phyloP scores from a whole-genome alignment of 257 asterid genomes.

The Solanum habrochaites region DNA sequence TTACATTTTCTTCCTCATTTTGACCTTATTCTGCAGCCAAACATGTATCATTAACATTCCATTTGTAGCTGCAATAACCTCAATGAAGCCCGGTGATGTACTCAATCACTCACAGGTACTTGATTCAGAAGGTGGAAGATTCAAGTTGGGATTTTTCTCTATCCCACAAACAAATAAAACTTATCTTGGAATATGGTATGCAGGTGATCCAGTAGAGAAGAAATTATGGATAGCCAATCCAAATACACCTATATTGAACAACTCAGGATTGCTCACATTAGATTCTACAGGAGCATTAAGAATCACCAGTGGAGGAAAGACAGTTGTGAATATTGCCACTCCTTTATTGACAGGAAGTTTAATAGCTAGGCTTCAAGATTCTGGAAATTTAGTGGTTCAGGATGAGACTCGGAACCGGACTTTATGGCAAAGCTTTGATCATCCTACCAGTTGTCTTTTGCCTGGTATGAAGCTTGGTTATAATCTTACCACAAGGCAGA shows the following conservation, averaged over 20 bases:
- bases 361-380: neutral
- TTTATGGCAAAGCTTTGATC: constrained; percentile 30
- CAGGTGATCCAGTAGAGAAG: neutral
- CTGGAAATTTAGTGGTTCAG: neutral
- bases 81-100: neutral
- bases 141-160: neutral
- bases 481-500: constrained; percentile 21
- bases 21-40: neutral
- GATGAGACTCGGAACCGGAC: neutral
- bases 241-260: neutral
- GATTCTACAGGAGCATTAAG: neutral
- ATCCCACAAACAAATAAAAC: neutral
- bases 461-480: constrained; percentile 46
- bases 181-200: neutral
- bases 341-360: neutral
- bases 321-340: neutral
- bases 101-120: neutral
- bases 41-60: neutral
- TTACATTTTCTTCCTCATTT: neutral
- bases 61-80: neutral
- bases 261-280: neutral
- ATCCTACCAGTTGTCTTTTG: constrained; percentile 44
- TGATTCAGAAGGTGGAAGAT: neutral
- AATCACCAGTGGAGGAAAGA: neutral
- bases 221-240: neutral